These are phyloP conservation scores for Cornus suecica DNA, from an alignment of 148 eudicot species.

Conservation along the genomic window DNA sequence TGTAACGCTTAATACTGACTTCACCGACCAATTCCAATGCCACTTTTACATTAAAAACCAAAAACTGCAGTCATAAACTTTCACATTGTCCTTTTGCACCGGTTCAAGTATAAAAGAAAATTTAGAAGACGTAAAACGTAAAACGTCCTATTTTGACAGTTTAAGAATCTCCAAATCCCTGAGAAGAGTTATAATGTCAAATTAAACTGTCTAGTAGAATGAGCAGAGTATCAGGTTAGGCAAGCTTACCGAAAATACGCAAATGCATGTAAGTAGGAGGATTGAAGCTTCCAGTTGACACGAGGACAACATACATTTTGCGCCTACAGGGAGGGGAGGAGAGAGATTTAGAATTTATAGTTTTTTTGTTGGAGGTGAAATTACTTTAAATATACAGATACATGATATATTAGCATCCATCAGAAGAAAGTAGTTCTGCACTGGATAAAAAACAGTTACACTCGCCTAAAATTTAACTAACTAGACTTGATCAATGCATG, in stretches of 20 bases:
- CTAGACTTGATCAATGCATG: neutral
- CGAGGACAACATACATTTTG: conserved; percentile 46
- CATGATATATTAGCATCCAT: neutral
- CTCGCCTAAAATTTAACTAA: neutral
- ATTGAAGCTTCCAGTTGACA: conserved; percentile 88
- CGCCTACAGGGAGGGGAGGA: conserved; percentile 27
- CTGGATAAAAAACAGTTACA: neutral
- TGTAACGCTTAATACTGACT: neutral
- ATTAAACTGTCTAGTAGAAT: neutral
- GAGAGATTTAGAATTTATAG: conserved; percentile 7
- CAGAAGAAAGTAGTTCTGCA: neutral
- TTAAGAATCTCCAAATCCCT: neutral
- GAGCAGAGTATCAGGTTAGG: neutral
- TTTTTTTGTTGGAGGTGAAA: neutral
- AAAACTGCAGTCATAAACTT: neutral
- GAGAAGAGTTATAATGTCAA: neutral
- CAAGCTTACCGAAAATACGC: conserved; percentile 75
- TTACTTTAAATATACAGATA: neutral
- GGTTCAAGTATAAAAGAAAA: neutral
- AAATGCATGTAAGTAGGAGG: conserved; percentile 97
- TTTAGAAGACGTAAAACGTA: neutral
- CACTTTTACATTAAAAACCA: neutral
- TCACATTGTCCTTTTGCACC: neutral
- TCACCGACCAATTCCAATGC: neutral
- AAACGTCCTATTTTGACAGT: conserved; percentile 1